Conservation (phyloP, 176 grass and related monocot species). For the Bothriochloa decipiens region DNA sequence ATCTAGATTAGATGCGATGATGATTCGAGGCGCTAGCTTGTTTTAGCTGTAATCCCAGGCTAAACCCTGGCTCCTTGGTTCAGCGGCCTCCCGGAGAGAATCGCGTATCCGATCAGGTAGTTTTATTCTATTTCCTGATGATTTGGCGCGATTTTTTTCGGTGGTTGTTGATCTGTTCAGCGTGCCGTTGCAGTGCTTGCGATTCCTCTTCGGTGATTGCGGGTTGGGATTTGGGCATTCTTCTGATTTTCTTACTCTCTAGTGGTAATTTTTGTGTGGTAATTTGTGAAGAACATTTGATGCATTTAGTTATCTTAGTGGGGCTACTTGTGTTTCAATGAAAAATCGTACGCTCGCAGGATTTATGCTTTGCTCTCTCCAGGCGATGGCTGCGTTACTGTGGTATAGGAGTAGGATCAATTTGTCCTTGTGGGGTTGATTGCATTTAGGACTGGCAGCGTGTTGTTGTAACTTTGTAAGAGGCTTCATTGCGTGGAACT, state of each 20-base stretch:
- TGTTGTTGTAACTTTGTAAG: background rate
- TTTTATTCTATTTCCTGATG: background rate
- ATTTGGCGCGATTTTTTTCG: background rate
- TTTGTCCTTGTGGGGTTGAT: background rate
- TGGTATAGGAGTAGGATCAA: background rate
- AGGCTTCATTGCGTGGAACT: conserved; percentile 21
- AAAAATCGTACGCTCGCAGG: background rate
- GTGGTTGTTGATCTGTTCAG: background rate
- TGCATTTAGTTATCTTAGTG: background rate
- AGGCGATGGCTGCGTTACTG: background rate
- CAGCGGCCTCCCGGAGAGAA: background rate
- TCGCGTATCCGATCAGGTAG: conserved; percentile 29
- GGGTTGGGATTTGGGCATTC: background rate
- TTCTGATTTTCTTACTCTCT: background rate
- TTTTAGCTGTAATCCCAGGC: conserved; percentile 9
- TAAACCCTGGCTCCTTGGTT: background rate
- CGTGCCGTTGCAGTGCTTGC: background rate
- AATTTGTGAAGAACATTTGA: background rate
- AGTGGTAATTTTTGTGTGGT: conserved; percentile 3
- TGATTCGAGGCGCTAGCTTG: background rate
- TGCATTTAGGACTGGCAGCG: conserved; percentile 24
- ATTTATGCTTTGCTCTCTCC: conserved; percentile 2
- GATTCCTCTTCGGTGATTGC: background rate
- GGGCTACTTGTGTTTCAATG: background rate
- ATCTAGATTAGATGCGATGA: conserved; percentile 15